Base-by-base conservation (phyloP, 31 red algal species). In the Bonnemaisonia californica region DNA sequence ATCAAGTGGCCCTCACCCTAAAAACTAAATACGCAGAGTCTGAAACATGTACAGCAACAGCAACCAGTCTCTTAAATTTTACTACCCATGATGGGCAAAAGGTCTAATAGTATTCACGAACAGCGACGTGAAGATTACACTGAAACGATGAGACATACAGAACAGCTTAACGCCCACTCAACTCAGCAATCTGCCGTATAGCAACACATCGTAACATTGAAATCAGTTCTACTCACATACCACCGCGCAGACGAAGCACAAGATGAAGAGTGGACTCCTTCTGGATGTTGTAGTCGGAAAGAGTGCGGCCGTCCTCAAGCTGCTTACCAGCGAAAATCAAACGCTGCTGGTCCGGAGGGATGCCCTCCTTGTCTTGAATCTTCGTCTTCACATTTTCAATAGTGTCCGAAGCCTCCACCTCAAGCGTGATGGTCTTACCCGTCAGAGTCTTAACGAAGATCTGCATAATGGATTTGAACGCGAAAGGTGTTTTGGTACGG, bases 281-380 rank as follows among this genome's bases (percentile, higher is more conserved):
- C 83, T 98, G 96, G 72, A 98, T 98, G 77, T 98, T 98, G 88
- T 98, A 98, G 73, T 98, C 96, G 12, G 69, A 83, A 34, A 98
- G 89, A 28, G 92, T 98, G 41, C 96, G 92, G 31, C 93, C 96
- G 48, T 98, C 93, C 75, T 98, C 96, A 19, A 98, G 77, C 81
- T 95, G 92, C 85, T 98, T 98, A 32, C 97, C 93, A 41, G 90
- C 97, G 73, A 99, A 99, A 62, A 99, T 99, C 29, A 99, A 79
- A 34, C 97, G 90, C 84, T 99, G 93, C 90, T 99, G 97, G 81
- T 99, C 97, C 31, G 97, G 93, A 29, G 97, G 97, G 62, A 99
- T 99, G 61, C 97, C 97, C 65, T 99, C 97, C 89, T 99, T 99
- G 67, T 99, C 93, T 78, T 99, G 97, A 83, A 99, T 99, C 87